Evolutionary conservation across 768 basidiomycete species (phyloP), one percentile per base, ranked within the genome.

Genomic region (Podaxis carcinomalis): DNA sequence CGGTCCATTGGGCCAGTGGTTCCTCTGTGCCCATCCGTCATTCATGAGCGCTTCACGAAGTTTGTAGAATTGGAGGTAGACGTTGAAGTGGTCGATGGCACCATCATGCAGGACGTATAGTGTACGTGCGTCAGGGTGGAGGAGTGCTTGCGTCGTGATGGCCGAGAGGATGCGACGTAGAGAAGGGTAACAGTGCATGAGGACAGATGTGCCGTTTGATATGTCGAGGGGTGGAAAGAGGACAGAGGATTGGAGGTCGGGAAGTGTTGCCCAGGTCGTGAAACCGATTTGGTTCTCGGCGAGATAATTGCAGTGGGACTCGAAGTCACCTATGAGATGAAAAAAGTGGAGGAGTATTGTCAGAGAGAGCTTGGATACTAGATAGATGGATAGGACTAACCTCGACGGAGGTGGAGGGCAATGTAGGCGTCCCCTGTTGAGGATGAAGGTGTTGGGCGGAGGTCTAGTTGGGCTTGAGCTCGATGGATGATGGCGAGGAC

Each of bases 261-360:
- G 79, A n/a, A 82, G 75, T 5, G 78, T 80, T 5, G 75, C 76
- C 80, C 79, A 82, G 4, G 79, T 80, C 5, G 78, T 80, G 68
- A 80, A 80, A 9, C 77, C 78, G 9, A 69, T 67, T 25, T 70
- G 68, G 16, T 56, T 66, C 49, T 72, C 62, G 5, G 76, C 71
- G 4, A 80, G 73, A 47, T 60, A 68, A 47, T 72, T 61, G 37
- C 80, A 82, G 63, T 80, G 79, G 7, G 64, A 68, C 65, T 78
- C 75, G 60, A 82, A 80, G 51, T 80, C 79, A 13, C 76, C 75
- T 78, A 39, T 16, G n/a, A 4, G 28, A 27, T 27, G 4, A 27
- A 27, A 27, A 27, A 27, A 49, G 10, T 51, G 32, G 28, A 44
- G 11, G 10, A 28, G 25, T 1, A 14, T 36, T 14, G 36, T 56